Base-by-base conservation (phyloP, 495 filamentous ascomycete species). In the Bombardia bombarda region DNA sequence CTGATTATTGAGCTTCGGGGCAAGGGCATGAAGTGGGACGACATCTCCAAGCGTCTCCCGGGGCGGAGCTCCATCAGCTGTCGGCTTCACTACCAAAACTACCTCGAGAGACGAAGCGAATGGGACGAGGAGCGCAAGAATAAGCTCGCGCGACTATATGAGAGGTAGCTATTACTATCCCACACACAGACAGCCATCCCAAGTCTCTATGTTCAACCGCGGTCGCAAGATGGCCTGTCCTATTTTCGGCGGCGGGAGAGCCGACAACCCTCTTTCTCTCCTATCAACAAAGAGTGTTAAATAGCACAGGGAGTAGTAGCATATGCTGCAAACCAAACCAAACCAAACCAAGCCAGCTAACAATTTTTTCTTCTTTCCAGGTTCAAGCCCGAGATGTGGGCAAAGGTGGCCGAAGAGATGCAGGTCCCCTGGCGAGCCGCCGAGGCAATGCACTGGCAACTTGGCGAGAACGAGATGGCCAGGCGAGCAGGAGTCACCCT, bases 81-180 rank as follows among this genome's bases (percentile, higher is more conserved):
- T 63, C 80, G 92, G 18, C 73, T 98, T 32, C 89, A 95, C 51
- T 98, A 95, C 63, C 92, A 98, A 50, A 98, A 98, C 57, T 98
- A 97, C 59, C 73, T 96, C 38, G 93, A 98, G 62, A 75, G 86
- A 53, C 67, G 86, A 43, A 82, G 82, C 48, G 85, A 93, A 52
- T 98, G 92, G 92, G 87, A 94, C 55, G 92, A 98, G 52, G 92
- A 96, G 62, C 84, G 85, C 63, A 96, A 96, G 69, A 92, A 96
- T 67, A 95, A 90, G 65, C 75, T 98, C 14, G 90, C 92, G 25
- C 78, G 87, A 47, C 70, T 97, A 37, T 98, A 98, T 63, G 90
- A 95, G 62, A 85, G 93, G 92, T 96, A 81, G 57, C 77, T 51
- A 12, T 12, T n/a, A 37, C 30, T 7, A 40, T 14, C 18, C 22